phyloP scores from a whole-genome alignment of 1,139 yeast species.

The Debaryomyces robertsiae region DNA sequence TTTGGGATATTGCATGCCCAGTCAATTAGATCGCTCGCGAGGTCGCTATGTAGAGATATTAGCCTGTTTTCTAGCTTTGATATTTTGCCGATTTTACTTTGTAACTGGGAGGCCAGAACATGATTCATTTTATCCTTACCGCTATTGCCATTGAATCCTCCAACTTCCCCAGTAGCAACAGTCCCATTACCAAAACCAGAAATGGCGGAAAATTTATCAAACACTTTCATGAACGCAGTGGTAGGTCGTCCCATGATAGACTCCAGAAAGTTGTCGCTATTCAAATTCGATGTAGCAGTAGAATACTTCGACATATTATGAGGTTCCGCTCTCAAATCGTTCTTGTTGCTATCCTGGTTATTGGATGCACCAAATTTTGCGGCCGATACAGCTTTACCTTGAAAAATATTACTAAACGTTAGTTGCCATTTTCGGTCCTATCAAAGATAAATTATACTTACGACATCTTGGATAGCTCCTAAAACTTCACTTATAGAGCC shows the following conservation, averaged over 20 bases:
- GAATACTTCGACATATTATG: constrained; percentile 13
- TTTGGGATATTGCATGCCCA: constrained; percentile 49
- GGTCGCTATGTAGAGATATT: constrained; percentile 34
- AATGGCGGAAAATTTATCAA: constrained; percentile 28
- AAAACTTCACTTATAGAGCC: not conserved
- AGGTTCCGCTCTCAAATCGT: constrained; percentile 11
- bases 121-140: constrained; percentile 12
- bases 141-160: constrained; percentile 6
- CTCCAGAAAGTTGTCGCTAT: constrained; percentile 14
- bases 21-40: constrained; percentile 36
- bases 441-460: constrained; percentile 1
- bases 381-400: constrained; percentile 11
- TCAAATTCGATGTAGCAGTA: constrained; percentile 12
- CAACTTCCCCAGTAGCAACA: constrained; percentile 5
- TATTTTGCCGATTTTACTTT: constrained; percentile 32
- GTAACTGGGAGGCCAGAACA: constrained; percentile 21
- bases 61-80: constrained; percentile 37
- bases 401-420: constrained; percentile 13
- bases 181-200: constrained; percentile 17
- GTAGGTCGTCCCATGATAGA: constrained; percentile 27
- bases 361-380: constrained; percentile 12
- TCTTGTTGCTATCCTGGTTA: constrained; percentile 6
- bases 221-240: constrained; percentile 32
- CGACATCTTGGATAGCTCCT: constrained; percentile 7
- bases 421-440: not conserved